phyloP scores from a whole-genome alignment of 1,284 basidiomycete species.

The Heterobasidion parviporum region DNA sequence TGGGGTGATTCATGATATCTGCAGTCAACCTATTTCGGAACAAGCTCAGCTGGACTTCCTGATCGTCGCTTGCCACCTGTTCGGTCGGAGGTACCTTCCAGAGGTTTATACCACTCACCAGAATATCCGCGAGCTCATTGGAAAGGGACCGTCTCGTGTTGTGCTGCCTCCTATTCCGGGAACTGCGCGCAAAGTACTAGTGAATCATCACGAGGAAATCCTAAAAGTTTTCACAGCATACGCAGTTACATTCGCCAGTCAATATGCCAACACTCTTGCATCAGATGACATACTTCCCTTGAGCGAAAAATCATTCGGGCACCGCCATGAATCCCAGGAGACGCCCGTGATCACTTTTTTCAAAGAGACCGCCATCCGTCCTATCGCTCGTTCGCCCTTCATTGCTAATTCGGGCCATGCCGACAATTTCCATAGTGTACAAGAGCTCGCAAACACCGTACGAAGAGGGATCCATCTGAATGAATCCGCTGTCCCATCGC shows the following conservation, averaged over 20 bases:
- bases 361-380: slow-evolving; percentile 24
- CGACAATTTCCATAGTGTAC: slow-evolving; percentile 40
- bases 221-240: slow-evolving; percentile 46
- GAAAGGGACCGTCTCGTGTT: slow-evolving; percentile 47
- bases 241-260: slow-evolving; percentile 37
- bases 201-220: slow-evolving; percentile 41
- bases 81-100: slow-evolving; percentile 47
- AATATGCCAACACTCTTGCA: slow-evolving; percentile 28
- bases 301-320: slow-evolving; percentile 23
- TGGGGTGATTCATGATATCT: slow-evolving; percentile 52
- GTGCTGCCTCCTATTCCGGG: slow-evolving; percentile 42
- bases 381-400: slow-evolving; percentile 44
- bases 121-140: slow-evolving; percentile 26
- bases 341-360: slow-evolving; percentile 27
- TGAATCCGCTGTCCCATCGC: slow-evolving; percentile 49
- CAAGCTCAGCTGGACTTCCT: slow-evolving; percentile 43
- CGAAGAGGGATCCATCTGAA: slow-evolving; percentile 47
- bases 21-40: slow-evolving; percentile 27
- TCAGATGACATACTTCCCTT: slow-evolving; percentile 39
- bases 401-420: slow-evolving; percentile 56
- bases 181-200: slow-evolving; percentile 31
- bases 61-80: slow-evolving; percentile 48
- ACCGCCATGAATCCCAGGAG: slow-evolving; percentile 5
- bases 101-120: slow-evolving; percentile 28
- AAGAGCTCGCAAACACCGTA: slow-evolving; percentile 43